Conservation (phyloP, 805 yeast species). For the Ogataea thermomethanolica region DNA sequence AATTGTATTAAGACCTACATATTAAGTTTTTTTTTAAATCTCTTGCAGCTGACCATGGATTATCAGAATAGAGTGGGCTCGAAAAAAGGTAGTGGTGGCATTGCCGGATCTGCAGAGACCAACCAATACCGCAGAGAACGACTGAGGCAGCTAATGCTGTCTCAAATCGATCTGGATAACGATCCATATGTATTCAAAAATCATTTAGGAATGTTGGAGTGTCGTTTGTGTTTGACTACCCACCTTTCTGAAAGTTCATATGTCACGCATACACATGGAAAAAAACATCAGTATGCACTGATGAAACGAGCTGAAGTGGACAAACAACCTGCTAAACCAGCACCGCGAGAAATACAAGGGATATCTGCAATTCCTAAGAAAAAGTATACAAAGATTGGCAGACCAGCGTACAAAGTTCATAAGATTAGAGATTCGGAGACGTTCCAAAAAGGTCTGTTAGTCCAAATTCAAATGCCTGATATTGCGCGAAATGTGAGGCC, state of each 20-base stretch:
- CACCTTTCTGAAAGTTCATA: slow-evolving; percentile 81
- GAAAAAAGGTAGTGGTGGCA: slow-evolving; percentile 87
- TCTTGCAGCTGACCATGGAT: slow-evolving; percentile 52
- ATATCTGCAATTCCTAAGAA: slow-evolving; percentile 43
- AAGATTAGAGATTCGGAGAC: slow-evolving; percentile 65
- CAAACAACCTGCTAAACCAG: slow-evolving; percentile 16
- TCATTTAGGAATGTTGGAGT: slow-evolving; percentile 80
- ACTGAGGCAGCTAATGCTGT: slow-evolving; percentile 56
- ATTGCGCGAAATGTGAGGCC: slow-evolving; percentile 49
- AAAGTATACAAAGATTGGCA: slow-evolving; percentile 59
- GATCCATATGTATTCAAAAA: slow-evolving; percentile 86
- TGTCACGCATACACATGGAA: slow-evolving; percentile 79
- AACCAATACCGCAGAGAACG: slow-evolving; percentile 68
- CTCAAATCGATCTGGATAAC: slow-evolving; percentile 48
- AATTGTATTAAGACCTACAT: neutral
- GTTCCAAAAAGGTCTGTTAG: slow-evolving; percentile 58
- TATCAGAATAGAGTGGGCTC: slow-evolving; percentile 87
- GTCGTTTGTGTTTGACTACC: slow-evolving; percentile 77
- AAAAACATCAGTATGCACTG: slow-evolving; percentile 73
- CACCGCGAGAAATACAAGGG: slow-evolving; percentile 18
- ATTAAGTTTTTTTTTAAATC: neutral
- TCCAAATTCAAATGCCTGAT: slow-evolving; percentile 56
- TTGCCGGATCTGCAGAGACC: slow-evolving; percentile 70
- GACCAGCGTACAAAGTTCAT: slow-evolving; percentile 65
- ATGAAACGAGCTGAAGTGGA: slow-evolving; percentile 53